Evolutionary conservation across 345 rosid genomes (phyloP).

Genomic region (Eucalyptus erythrocorys): DNA sequence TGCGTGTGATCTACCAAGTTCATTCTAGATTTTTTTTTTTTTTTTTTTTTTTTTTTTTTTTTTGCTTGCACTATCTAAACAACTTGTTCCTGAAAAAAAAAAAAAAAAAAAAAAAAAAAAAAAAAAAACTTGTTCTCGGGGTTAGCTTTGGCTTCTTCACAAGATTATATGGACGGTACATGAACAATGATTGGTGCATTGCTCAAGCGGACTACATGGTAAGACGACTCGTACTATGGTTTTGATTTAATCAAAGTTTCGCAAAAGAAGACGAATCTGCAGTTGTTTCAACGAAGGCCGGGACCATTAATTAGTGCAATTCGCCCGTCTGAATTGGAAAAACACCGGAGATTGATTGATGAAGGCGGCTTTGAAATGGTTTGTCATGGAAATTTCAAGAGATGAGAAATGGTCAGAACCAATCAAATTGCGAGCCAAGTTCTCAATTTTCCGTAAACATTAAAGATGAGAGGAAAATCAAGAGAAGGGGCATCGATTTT

Average conservation of each 20-base stretch:
- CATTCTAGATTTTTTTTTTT: neutral
- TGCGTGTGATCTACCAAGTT: neutral
- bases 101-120: too few species aligned
- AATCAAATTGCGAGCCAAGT: neutral
- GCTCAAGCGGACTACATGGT: neutral
- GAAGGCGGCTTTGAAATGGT: neutral
- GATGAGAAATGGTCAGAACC: neutral
- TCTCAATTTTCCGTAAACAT: neutral
- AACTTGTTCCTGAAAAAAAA: neutral
- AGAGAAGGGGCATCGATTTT: neutral
- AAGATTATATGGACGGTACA: neutral
- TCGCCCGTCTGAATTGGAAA: neutral
- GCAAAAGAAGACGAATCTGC: neutral
- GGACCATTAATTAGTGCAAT: neutral
- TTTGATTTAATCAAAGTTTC: neutral
- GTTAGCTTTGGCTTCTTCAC: neutral
- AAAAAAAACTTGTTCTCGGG: neutral
- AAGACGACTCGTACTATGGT: neutral
- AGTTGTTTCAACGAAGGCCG: neutral
- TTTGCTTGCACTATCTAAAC: neutral
- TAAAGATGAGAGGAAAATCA: neutral
- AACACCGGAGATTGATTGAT: neutral
- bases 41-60: neutral
- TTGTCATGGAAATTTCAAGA: neutral
- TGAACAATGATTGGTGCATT: neutral